Conservation (phyloP, 352 stramenopile species). For the Phytopythium sindhum region DNA sequence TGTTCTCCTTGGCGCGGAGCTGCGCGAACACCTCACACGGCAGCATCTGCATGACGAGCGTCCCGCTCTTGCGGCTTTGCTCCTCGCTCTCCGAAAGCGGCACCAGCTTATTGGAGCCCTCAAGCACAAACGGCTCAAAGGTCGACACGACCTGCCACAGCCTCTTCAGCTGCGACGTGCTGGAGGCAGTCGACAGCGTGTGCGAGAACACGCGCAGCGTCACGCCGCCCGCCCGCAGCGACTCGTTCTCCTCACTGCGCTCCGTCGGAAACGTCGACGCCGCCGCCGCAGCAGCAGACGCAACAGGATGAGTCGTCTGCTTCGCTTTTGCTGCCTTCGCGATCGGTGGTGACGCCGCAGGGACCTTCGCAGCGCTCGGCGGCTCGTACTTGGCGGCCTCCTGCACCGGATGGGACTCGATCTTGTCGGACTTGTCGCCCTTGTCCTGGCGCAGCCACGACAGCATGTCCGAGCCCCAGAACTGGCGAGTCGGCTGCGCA, state of each 20-base stretch:
- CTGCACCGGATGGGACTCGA: neutral
- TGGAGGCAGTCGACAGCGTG: constrained; percentile 12
- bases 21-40: constrained; percentile 28
- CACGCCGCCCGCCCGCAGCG: constrained; percentile 8
- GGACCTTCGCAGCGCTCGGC: neutral
- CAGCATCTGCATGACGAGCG: constrained; percentile 32
- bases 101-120: constrained; percentile 6
- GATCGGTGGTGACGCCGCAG: neutral
- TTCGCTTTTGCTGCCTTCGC: neutral
- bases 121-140: constrained; percentile 27
- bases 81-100: constrained; percentile 9
- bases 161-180: constrained; percentile 17
- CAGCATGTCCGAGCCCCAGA: constrained; percentile 38
- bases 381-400: neutral
- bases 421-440: neutral
- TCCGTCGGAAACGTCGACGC: neutral
- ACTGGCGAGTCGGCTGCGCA: constrained; percentile 19
- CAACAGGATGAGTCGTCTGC: too few relatives aligned
- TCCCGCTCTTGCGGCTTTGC: neutral
- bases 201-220: constrained; percentile 24
- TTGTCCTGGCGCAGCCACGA: constrained; percentile 29
- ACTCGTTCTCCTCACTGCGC: neutral
- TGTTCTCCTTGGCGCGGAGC: constrained; percentile 4
- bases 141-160: constrained; percentile 26
- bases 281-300: neutral